phyloP scores from a whole-genome alignment of 805 yeast genomes.

The Wilhelminamyces savonicus region DNA sequence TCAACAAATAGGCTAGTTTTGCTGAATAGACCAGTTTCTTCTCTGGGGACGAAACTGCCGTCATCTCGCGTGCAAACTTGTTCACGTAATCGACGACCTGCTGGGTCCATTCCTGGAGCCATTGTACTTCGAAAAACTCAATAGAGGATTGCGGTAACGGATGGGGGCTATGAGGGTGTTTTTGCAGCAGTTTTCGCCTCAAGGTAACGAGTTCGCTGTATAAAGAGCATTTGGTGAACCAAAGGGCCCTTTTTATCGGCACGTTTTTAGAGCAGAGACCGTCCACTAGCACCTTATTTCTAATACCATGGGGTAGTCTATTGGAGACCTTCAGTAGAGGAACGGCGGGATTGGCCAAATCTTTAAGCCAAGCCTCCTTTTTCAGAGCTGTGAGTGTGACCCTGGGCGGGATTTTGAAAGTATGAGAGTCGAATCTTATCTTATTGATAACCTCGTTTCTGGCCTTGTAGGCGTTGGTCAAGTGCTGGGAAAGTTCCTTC shows the following conservation, averaged over 20 bases:
- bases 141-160: slow-evolving; percentile 7
- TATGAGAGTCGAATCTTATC: slow-evolving; percentile 25
- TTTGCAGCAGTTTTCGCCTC: slow-evolving; percentile 23
- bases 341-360: slow-evolving; percentile 60
- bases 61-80: slow-evolving; percentile 40
- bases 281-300: slow-evolving; percentile 68
- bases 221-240: slow-evolving; percentile 87
- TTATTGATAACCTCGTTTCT: slow-evolving; percentile 36
- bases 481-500: slow-evolving; percentile 31
- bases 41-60: slow-evolving; percentile 17
- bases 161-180: slow-evolving; percentile 4
- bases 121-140: slow-evolving; percentile 42
- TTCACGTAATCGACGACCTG: slow-evolving; percentile 62
- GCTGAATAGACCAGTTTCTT: slow-evolving; percentile 36
- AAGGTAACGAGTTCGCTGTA: slow-evolving; percentile 44
- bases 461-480: slow-evolving; percentile 30
- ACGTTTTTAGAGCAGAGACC: slow-evolving; percentile 61
- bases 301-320: slow-evolving; percentile 85
- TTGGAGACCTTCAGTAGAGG: slow-evolving; percentile 66
- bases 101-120: slow-evolving; percentile 89
- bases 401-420: slow-evolving; percentile 76
- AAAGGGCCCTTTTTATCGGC: slow-evolving; percentile 76
- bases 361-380: slow-evolving; percentile 79
- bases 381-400: slow-evolving; percentile 87
- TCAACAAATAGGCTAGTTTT: slow-evolving; percentile 54